These are phyloP conservation scores for Pleurotus pulmonarius DNA, from an alignment of 768 basidiomycete genomes.

Conservation along the genomic window DNA sequence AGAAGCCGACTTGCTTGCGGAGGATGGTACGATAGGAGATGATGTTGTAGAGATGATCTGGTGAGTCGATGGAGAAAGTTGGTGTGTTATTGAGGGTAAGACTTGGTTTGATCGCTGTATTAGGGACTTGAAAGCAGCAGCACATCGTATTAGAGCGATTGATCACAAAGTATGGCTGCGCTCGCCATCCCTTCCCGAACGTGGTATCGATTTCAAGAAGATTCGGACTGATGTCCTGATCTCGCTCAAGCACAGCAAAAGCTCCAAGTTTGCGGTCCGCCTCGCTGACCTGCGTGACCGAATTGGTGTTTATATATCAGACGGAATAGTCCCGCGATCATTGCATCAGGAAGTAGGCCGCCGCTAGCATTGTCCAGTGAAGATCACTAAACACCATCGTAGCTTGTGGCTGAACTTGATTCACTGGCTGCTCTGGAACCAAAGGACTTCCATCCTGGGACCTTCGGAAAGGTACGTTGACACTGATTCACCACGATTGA, in stretches of 20 bases:
- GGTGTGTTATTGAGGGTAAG: neutral
- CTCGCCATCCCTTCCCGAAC: neutral
- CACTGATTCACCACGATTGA: neutral
- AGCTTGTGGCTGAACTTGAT: constrained; percentile 13
- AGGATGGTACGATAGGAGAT: neutral
- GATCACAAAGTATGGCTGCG: constrained; percentile 1
- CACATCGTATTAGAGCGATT: neutral
- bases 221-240: neutral
- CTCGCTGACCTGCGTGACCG: neutral
- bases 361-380: neutral
- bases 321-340: constrained; percentile 11
- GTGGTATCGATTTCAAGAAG: neutral
- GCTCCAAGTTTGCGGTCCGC: neutral
- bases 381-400: neutral
- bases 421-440: constrained; percentile 12
- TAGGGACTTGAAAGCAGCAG: constrained; percentile 8
- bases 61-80: neutral
- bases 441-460: constrained; percentile 14
- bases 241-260: neutral
- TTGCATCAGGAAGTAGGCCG: constrained; percentile 12
- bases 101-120: too few species aligned
- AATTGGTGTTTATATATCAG: constrained; percentile 9
- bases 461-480: constrained; percentile 9
- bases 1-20: constrained; percentile 1
- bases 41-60: neutral